A percentile compares a stretch with the other conserved stretches of the same genome.
These are phyloP conservation scores for Lentinus brumalis DNA, from an alignment of 768 basidiomycete species.

Conservation along the genomic window DNA sequence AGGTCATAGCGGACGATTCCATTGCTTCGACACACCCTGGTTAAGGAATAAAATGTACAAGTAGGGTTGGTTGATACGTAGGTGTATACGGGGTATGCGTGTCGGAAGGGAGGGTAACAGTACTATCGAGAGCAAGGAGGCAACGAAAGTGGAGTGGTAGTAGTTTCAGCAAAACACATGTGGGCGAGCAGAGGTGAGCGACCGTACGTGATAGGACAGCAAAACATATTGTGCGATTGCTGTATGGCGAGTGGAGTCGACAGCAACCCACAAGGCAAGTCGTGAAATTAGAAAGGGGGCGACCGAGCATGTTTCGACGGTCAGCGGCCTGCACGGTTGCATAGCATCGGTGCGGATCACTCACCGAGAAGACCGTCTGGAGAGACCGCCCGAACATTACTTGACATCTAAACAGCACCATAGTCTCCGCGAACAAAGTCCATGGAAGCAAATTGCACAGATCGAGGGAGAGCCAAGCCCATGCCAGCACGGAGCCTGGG, in stretches of 20 bases:
- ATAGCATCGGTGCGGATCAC: neutral
- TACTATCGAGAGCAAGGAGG: constrained; percentile 8
- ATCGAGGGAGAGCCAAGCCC: constrained; percentile 55
- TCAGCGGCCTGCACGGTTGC: no score
- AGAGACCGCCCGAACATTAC: constrained; percentile 4
- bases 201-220: constrained; percentile 15
- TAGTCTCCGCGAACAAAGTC: neutral
- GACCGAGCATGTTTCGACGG: no score
- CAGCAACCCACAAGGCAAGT: no score
- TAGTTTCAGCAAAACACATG: neutral
- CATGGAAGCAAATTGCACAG: constrained; percentile 47
- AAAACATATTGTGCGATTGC: constrained; percentile 14
- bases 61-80: constrained; percentile 20
- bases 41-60: constrained; percentile 20
- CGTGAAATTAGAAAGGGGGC: no score
- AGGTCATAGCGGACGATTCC: neutral
- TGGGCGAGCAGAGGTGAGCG: neutral
- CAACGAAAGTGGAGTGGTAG: neutral
- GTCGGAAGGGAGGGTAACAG: constrained; percentile 22
- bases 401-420: constrained; percentile 10
- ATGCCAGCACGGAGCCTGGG: constrained; percentile 13
- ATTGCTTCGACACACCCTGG: neutral
- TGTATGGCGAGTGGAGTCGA: neutral
- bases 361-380: constrained; percentile 5
- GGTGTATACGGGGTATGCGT: constrained; percentile 24